Percentiles rank a stretch among this genome's conserved stretches.
Conservation (phyloP, 305 asterid species). For the Rubia peregrina region DNA sequence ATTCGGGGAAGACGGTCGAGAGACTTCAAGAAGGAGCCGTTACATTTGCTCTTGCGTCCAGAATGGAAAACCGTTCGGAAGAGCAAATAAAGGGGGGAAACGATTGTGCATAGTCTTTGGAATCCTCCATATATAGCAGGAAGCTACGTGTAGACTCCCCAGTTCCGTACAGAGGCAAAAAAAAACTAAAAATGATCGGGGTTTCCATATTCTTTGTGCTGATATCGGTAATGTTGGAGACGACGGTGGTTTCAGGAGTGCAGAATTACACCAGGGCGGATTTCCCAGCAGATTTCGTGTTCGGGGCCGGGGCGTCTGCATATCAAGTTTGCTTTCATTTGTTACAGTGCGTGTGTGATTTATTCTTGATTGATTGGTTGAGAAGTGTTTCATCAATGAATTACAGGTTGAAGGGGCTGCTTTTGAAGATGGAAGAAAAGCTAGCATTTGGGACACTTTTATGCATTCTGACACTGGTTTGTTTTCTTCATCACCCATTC, state of each 20-base stretch:
- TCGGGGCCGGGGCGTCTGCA: slow-evolving; percentile 27
- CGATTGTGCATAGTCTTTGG: neutral
- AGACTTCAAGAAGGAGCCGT: neutral
- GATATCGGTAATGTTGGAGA: neutral
- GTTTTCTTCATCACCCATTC: neutral
- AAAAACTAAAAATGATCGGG: neutral
- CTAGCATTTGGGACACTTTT: slow-evolving; percentile 22
- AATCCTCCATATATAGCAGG: neutral
- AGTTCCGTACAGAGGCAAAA: neutral
- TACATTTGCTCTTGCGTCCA: neutral
- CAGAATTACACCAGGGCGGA: slow-evolving; percentile 19
- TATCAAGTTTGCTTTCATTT: slow-evolving; percentile 17
- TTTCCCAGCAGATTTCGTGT: slow-evolving; percentile 27
- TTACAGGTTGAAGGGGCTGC: slow-evolving; percentile 23
- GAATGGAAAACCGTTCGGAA: neutral
- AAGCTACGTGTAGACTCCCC: neutral
- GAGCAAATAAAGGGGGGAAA: neutral
- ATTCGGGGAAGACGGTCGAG: neutral
- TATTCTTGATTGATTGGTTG: neutral
- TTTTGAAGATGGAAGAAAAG: slow-evolving; percentile 22
- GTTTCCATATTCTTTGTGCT: neutral
- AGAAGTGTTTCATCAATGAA: neutral
- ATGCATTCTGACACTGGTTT: neutral
- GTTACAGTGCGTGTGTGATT: neutral
- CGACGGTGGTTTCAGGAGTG: slow-evolving; percentile 4